phyloP scores from a whole-genome alignment of 768 basidiomycete genomes.

The Agaricus subrufescens region DNA sequence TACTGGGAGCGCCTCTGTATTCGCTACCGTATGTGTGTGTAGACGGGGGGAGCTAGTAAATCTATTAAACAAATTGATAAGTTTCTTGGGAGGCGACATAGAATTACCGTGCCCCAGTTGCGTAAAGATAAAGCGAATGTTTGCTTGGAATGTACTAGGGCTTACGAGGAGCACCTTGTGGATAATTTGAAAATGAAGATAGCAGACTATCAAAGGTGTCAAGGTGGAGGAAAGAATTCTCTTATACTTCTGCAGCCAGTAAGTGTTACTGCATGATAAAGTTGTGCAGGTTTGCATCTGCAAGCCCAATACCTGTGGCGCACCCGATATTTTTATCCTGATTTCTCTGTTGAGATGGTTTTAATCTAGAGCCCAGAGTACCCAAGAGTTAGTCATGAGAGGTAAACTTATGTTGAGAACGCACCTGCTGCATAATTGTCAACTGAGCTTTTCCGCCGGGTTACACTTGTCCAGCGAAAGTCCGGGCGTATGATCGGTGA shows the following conservation, averaged over 20 bases:
- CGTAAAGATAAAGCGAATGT: slow-evolving; percentile 17
- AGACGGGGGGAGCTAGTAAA: background rate
- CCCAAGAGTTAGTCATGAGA: slow-evolving; percentile 15
- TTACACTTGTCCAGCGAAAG: slow-evolving; percentile 39
- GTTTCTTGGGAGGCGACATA: slow-evolving; percentile 17
- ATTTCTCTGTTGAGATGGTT: slow-evolving; percentile 25
- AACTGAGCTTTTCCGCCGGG: slow-evolving; percentile 47
- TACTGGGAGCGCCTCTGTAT: slow-evolving; percentile 45
- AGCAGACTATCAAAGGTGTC: slow-evolving; percentile 31
- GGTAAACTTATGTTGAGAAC: background rate
- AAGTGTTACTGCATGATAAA: slow-evolving; percentile 50
- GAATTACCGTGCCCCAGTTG: slow-evolving; percentile 45
- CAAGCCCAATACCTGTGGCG: background rate
- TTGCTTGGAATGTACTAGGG: background rate
- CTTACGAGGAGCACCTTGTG: slow-evolving; percentile 37
- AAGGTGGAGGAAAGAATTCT: background rate
- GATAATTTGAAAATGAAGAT: slow-evolving; percentile 51
- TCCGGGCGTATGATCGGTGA: slow-evolving; percentile 47
- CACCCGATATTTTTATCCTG: slow-evolving; percentile 15
- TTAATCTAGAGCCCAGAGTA: slow-evolving; percentile 36
- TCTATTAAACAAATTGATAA: background rate
- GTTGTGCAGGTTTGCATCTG: slow-evolving; percentile 19
- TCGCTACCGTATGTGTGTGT: slow-evolving; percentile 41
- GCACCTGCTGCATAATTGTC: slow-evolving; percentile 42
- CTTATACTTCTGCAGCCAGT: slow-evolving; percentile 46